Evolutionary conservation across 192 early-diverging fungal species (phyloP), one percentile per base, ranked within the genome.

Genomic region (Chytriomyces sp.): DNA sequence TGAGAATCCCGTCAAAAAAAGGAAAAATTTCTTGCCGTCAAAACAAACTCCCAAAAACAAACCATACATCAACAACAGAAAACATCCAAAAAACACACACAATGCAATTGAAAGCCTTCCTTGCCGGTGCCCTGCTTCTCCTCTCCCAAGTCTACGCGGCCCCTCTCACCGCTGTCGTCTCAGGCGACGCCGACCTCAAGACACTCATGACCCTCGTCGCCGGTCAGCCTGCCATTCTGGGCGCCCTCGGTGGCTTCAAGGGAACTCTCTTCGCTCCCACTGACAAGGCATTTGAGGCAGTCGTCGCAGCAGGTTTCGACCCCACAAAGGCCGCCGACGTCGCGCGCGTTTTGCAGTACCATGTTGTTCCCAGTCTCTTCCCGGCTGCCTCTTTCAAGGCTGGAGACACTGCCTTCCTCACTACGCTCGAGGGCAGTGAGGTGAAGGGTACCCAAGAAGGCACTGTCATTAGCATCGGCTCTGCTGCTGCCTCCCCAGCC

Each of bases 191-290:
- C 47, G 47, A 45, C 45, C 28, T 26, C 50, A 64, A 23, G 45
- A 78, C 77, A 0, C 61, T 78, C 45, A 2, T 72, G 7, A 24
- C 59, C 13, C 50, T 78, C 6, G 77, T 72, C 61, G 46, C n/a
- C 45, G 66, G 61, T 64, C 61, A n/a, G 9, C 43, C 45, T 16
- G 60, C 59, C 8, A 28, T 78, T 7, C 59, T 78, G 45, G 26
- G 57, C 43, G 64, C 77, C 3, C 46, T 78, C 6, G 18, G 45
- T 6, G 43, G 44, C 48, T 62, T 72, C 61, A 72, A 61, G 13
- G 77, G 60, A 5, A 78, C 77, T 43, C 43, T 78, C 35, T 78
- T 78, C 50, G 77, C 77, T 43, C 77, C 77, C 45, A 72, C 77
- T 43, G 62, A 78, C 50, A 69, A 47, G 9, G 77, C 77, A 4